Base-by-base conservation (phyloP, 2,329 filamentous ascomycete genomes). In the Fusarium goolgardi region DNA sequence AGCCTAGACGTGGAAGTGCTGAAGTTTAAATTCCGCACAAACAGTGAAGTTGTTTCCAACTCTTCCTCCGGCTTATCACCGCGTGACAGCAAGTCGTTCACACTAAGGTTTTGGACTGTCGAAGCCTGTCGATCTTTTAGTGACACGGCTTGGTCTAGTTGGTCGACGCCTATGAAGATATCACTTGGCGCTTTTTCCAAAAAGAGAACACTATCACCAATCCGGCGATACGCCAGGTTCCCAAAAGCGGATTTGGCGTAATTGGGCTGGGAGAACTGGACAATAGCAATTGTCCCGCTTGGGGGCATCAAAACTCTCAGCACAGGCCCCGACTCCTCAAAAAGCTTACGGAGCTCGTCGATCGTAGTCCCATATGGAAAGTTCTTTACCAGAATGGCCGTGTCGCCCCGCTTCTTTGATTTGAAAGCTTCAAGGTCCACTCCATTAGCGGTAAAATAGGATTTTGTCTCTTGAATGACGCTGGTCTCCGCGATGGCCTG, bases 401-500 rank as follows among this genome's bases (percentile, higher is more conserved):
- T 91, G 77, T 97, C 94, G 63, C 95, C 95, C 75, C 94, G 90
- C 77, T 93, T 89, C 64, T 89, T 88, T 56, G 87, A 89, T 78
- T 95, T 96, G 82, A 99, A 98, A 13, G 94, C 91, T 68, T 97
- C 90, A 46, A 99, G 84, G 78, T 98, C 93, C 23, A 98, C 92
- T 35, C 95, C 95, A 69, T 97, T 93, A 44, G 90, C 86, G 54
- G 86, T 84, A 76, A 99, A 97, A 80, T 96, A 99, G 12, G 91
- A 85, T 79, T 97, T 98, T 3, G 94, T 97, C 78, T 98, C 96
- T 80, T 97, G 93, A 60, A 99, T 98, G 71, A 97, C 88, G 67
- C 96, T 91, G 23, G 95, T 98, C 83, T 99, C 96, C 43, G 95
- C 96, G 78, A 97, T 91, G 12, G 96, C 96, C 83, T 98, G 96